Conservation (phyloP, 2,329 filamentous ascomycete species). For the Juglanconis oblonga region DNA sequence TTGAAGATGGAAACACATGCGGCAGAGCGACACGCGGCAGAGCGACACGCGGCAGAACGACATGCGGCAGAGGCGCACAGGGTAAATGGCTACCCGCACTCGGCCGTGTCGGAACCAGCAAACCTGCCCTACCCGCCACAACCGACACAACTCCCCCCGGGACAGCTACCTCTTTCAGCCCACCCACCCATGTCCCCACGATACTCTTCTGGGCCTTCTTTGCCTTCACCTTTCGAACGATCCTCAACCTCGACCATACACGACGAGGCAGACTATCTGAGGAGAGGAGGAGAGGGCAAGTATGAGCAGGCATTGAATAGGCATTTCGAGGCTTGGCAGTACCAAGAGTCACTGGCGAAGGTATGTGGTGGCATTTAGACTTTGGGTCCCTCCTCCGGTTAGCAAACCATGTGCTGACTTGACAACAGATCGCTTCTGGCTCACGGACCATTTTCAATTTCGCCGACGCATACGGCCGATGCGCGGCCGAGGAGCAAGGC, state of each 20-base stretch:
- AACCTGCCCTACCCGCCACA: constrained; percentile 33
- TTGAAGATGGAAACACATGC: constrained; percentile 38
- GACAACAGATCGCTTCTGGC: constrained; percentile 45
- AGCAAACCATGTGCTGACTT: constrained; percentile 7
- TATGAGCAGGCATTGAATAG: constrained; percentile 46
- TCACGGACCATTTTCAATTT: constrained; percentile 56
- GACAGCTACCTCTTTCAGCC: constrained; percentile 45
- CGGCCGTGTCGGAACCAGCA: constrained; percentile 31
- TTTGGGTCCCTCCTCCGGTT: neutral
- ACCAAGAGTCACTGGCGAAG: constrained; percentile 49
- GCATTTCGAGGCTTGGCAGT: constrained; percentile 52
- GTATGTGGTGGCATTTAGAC: constrained; percentile 41
- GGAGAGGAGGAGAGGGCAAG: constrained; percentile 23
- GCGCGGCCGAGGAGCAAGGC: constrained; percentile 52
- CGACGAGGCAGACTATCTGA: constrained; percentile 43
- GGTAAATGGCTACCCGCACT: constrained; percentile 35
- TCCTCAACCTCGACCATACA: constrained; percentile 37
- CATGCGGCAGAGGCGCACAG: constrained; percentile 35
- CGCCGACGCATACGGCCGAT: constrained; percentile 52
- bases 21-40: constrained; percentile 33
- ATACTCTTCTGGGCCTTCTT: constrained; percentile 38
- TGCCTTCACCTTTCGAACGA: constrained; percentile 45
- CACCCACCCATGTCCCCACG: constrained; percentile 49
- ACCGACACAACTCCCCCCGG: constrained; percentile 41
- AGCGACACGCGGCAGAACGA: constrained; percentile 37